Evolutionary conservation across 345 rosid species (phyloP), one percentile per base, ranked within the genome.

Genomic region (Chamaenerion angustifolium): DNA sequence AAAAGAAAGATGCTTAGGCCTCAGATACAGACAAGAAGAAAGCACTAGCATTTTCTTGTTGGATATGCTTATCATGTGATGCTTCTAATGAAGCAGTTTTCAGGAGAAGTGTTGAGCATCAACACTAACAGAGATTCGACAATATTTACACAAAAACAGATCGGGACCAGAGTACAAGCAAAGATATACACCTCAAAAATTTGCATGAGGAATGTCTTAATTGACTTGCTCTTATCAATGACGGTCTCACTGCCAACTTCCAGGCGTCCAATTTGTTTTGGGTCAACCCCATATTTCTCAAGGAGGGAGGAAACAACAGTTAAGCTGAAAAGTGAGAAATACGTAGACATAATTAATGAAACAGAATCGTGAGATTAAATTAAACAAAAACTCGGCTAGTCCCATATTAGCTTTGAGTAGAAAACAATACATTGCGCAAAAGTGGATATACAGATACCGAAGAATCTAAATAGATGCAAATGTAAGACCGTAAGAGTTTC

Each of bases 201-300:
- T 70, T 71, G 97, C 99, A 93, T 93, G 79, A 93, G 62, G 76
- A 93, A 93, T 11, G 99, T 93, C 68, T 93, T 93, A 54, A 93
- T 93, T 56, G 99, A 88, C 62, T 93, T 93, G 81, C 99, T 93
- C 77, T 93, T 93, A 71, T 93, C 97, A 41, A 93, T 93, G 18
- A 93, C 99, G 41, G 99, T 93, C 73, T 93, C 99, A 50, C 99
- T 93, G 49, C 99, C 99, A 41, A 93, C 99, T 75, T 93, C 99
- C 51, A 93, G 73, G 11, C 99, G 90, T 15, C 99, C 99, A 44
- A 93, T 88, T 64, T 81, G 90, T 49, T 73, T 93, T 4, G 99
- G 96, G 65, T 93, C 94, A 71, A 93, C 52, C 58, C 70, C 76
- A 46, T 88, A 93, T 69, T 88, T 93, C 63, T 88, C 94, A 31